Conservation (phyloP, 495 filamentous ascomycete species). For the Hyaloscypha hepaticicola region DNA sequence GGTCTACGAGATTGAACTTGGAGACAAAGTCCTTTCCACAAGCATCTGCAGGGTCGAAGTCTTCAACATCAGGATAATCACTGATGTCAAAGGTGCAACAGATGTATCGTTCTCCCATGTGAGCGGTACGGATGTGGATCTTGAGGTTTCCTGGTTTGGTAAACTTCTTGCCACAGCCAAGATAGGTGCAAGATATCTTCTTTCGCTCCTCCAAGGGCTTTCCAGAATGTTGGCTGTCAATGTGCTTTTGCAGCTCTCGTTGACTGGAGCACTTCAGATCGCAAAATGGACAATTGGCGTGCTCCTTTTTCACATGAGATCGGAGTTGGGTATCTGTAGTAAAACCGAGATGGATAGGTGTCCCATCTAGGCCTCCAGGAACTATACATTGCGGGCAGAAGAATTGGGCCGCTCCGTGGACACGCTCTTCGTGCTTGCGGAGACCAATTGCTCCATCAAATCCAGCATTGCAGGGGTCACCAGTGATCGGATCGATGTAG, state of each 20-base stretch:
- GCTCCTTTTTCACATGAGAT: constrained; percentile 65
- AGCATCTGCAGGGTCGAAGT: constrained; percentile 64
- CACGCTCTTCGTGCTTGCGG: constrained; percentile 64
- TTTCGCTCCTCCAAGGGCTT: constrained; percentile 60
- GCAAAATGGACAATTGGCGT: constrained; percentile 76
- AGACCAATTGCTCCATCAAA: constrained; percentile 72
- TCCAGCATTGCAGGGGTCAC: constrained; percentile 59
- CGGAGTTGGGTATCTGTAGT: constrained; percentile 67
- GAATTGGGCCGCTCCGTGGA: constrained; percentile 67
- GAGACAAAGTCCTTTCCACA: constrained; percentile 68
- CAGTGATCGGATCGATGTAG: constrained; percentile 53
- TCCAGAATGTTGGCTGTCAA: constrained; percentile 66
- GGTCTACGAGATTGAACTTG: constrained; percentile 76
- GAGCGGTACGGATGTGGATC: constrained; percentile 72
- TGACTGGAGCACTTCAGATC: constrained; percentile 58
- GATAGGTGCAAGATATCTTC: constrained; percentile 59
- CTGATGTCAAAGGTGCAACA: constrained; percentile 67
- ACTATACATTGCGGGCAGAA: constrained; percentile 66
- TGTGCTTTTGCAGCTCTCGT: constrained; percentile 62
- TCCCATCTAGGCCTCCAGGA: constrained; percentile 26
- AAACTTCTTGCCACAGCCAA: constrained; percentile 69
- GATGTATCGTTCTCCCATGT: constrained; percentile 68
- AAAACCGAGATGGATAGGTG: constrained; percentile 54
- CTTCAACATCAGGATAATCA: constrained; percentile 51
- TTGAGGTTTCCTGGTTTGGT: constrained; percentile 76